Conservation (phyloP, 345 rosid genomes). For the Pistacia atlantica region DNA sequence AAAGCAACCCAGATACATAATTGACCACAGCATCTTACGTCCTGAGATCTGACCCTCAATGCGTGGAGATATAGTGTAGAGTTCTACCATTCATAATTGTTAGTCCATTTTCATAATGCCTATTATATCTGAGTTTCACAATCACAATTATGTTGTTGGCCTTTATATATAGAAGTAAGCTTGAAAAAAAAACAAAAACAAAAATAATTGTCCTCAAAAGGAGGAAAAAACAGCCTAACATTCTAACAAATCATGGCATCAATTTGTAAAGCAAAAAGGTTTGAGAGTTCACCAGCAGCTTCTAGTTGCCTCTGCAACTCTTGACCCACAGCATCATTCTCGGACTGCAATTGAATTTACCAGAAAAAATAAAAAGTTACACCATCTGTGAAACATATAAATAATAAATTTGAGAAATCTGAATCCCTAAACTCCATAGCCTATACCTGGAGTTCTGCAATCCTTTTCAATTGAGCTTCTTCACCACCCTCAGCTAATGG, state of each 20-base stretch:
- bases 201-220: background rate
- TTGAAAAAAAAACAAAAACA: background rate
- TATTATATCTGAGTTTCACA: background rate
- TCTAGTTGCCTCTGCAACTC: slow-evolving; percentile 92
- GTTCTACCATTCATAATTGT: background rate
- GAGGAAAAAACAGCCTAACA: background rate
- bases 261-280: background rate
- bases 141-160: background rate
- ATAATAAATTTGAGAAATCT: background rate
- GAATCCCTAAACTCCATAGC: background rate
- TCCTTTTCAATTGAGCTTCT: slow-evolving; percentile 86
- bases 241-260: background rate
- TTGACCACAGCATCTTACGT: background rate
- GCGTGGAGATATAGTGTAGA: background rate
- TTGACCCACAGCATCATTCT: slow-evolving; percentile 80
- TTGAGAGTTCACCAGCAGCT: slow-evolving; percentile 67
- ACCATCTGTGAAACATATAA: background rate
- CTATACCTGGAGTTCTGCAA: slow-evolving; percentile 72
- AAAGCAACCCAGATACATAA: background rate
- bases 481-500: slow-evolving; percentile 90
- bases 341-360: slow-evolving; percentile 46
- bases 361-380: background rate
- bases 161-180: background rate
- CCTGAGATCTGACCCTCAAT: background rate
- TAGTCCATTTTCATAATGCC: background rate